Base-by-base conservation (phyloP, 768 basidiomycete species). In the Tricholoma hemisulphureum region DNA sequence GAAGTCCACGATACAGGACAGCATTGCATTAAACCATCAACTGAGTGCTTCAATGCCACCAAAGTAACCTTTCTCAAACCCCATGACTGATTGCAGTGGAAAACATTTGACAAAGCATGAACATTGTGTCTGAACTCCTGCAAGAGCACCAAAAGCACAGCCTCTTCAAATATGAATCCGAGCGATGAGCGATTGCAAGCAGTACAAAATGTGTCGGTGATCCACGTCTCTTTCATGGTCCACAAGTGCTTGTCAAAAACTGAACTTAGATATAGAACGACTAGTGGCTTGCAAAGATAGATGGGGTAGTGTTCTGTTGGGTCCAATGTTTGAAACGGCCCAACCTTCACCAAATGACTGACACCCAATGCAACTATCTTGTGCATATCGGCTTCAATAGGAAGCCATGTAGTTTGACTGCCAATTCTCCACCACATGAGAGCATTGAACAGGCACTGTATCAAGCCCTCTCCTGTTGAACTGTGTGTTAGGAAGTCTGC, bases 391-490 rank as follows among this genome's bases (percentile, higher is more conserved):
- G 48, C 57, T 41, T 63, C 51, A 20, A 56, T 28, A 48, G 52
- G 24, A 35, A 63, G 51, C 16, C 34, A 20, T 23, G 55, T 63
- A n/a, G 59, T 9, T 53, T 61, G 16, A 51, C 61, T 63, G 52
- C 50, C 61, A 14, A 63, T 62, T 35, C 20, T 58, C 61, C 61
- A 65, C 51, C 52, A 35, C 59, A 60, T 58, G 51, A 65, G 39
- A 58, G 53, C 57, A 11, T 53, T 9, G 54, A 58, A 56, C 50
- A 65, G 51, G 53, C 28, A 20, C 41, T 53, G 46, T 51, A 39
- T 57, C 56, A 63, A 51, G 28, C 18, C 49, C 29, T 29, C 18
- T 51, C 14, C 49, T 51, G 24, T 21, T 13, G 43, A 13, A 45
- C 24, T 23, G 10, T 24, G 43, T 45, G 43, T 45, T 23, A 45